Conservation (phyloP, 1,284 basidiomycete genomes). For the Rhizoctonia solani region DNA sequence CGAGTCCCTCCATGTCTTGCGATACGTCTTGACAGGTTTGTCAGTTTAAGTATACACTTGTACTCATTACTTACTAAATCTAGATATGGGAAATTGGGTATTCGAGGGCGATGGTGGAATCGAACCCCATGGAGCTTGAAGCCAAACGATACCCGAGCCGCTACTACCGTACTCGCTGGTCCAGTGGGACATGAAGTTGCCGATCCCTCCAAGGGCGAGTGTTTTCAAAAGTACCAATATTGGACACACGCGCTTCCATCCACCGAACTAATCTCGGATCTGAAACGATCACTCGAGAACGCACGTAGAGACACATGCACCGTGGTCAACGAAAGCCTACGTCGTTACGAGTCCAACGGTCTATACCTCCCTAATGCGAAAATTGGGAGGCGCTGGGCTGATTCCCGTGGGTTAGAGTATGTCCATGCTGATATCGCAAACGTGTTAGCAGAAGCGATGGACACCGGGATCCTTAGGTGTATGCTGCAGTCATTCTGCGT, state of each 20-base stretch:
- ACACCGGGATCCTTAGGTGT: constrained; percentile 18
- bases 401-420: constrained; percentile 27
- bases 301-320: constrained; percentile 13
- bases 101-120: constrained; percentile 7
- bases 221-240: constrained; percentile 7
- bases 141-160: background rate
- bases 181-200: background rate
- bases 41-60: background rate
- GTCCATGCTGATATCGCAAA: constrained; percentile 18
- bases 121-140: background rate
- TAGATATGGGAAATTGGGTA: constrained; percentile 26
- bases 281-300: constrained; percentile 12
- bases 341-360: constrained; percentile 1
- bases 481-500: constrained; percentile 6
- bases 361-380: background rate
- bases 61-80: background rate
- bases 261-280: background rate
- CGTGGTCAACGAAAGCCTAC: constrained; percentile 9
- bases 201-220: background rate
- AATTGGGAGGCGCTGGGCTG: constrained; percentile 22
- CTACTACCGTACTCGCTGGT: constrained; percentile 19
- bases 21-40: constrained; percentile 25
- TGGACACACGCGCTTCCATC: constrained; percentile 25
- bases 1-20: constrained; percentile 1
- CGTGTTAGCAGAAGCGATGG: constrained; percentile 18